Conservation (phyloP, 495 filamentous ascomycete genomes). For the Penicillium antarcticum region DNA sequence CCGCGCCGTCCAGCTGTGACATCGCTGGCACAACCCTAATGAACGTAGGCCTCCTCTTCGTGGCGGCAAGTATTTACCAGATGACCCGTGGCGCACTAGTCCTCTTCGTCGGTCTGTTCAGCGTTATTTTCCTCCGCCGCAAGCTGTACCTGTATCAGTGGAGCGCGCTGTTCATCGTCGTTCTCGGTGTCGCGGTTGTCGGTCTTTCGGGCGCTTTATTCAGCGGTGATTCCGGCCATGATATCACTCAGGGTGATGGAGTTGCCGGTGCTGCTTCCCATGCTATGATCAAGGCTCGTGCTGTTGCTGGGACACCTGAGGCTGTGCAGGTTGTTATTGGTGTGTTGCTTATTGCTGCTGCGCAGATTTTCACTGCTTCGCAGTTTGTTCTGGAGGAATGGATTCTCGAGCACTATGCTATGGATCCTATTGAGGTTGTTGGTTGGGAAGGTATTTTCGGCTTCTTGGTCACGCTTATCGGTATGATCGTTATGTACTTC, state of each 20-base stretch:
- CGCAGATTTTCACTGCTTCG: constrained; percentile 93
- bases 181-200: constrained; percentile 83
- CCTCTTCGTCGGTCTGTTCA: constrained; percentile 92
- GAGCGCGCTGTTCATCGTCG: constrained; percentile 80
- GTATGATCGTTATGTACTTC: constrained; percentile 77
- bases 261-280: constrained; percentile 19
- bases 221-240: constrained; percentile 55
- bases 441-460: constrained; percentile 97
- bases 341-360: constrained; percentile 82
- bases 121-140: constrained; percentile 81
- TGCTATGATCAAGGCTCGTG: constrained; percentile 22
- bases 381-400: constrained; percentile 97
- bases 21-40: constrained; percentile 94
- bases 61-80: constrained; percentile 94
- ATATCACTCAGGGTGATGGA: constrained; percentile 30
- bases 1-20: constrained; percentile 87
- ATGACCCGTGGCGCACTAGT: constrained; percentile 96
- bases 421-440: constrained; percentile 87
- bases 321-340: constrained; percentile 74
- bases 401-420: constrained; percentile 82
- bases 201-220: constrained; percentile 84
- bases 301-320: constrained; percentile 46
- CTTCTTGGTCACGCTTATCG: constrained; percentile 74
- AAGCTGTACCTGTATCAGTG: constrained; percentile 82
- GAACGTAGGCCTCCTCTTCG: constrained; percentile 91